A percentile compares a stretch with the other conserved stretches of the same genome.
phyloP scores from a whole-genome alignment of 2,329 filamentous ascomycete genomes.

The Phialophora expanda region DNA sequence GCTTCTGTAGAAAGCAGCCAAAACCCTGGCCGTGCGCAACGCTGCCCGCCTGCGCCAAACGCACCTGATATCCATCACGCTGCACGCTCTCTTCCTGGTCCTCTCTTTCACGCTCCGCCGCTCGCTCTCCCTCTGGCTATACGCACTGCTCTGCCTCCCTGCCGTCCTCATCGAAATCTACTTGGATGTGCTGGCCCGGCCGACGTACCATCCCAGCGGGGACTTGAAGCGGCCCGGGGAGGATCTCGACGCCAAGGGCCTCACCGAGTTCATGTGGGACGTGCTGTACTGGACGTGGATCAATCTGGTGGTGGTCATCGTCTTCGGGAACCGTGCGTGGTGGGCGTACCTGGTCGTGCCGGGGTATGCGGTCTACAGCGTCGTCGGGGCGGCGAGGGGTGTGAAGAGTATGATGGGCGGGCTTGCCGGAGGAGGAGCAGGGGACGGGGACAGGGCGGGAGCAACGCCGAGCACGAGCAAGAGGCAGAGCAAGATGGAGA shows the following conservation, averaged over 20 bases:
- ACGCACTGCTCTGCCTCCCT: slow-evolving; percentile 74
- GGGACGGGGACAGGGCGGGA: slow-evolving; percentile 43
- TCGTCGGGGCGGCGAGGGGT: slow-evolving; percentile 54
- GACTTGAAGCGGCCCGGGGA: slow-evolving; percentile 80
- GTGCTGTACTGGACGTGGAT: slow-evolving; percentile 93
- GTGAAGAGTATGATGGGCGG: slow-evolving; percentile 49
- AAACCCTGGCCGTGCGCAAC: slow-evolving; percentile 77
- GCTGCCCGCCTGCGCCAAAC: slow-evolving; percentile 76
- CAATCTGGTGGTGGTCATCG: slow-evolving; percentile 70
- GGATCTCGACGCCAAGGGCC: slow-evolving; percentile 81
- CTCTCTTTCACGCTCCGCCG: slow-evolving; percentile 70
- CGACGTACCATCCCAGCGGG: slow-evolving; percentile 68
- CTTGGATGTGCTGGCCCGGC: slow-evolving; percentile 83
- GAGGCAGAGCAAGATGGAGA: slow-evolving; percentile 60
- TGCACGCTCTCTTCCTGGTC: slow-evolving; percentile 77
- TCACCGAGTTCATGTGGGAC: slow-evolving; percentile 99
- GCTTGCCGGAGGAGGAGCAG: slow-evolving; percentile 49
- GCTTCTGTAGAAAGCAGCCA: slow-evolving; percentile 53
- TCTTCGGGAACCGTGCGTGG: slow-evolving; percentile 83
- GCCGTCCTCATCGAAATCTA: slow-evolving; percentile 80
- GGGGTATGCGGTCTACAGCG: slow-evolving; percentile 54
- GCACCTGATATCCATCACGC: slow-evolving; percentile 72
- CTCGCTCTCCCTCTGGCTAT: slow-evolving; percentile 66
- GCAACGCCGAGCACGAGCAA: slow-evolving; percentile 53
- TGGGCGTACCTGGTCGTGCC: slow-evolving; percentile 63